Evolutionary conservation across 169 alveolate genomes (phyloP).

Genomic region (Amoebophrya sp.): DNA sequence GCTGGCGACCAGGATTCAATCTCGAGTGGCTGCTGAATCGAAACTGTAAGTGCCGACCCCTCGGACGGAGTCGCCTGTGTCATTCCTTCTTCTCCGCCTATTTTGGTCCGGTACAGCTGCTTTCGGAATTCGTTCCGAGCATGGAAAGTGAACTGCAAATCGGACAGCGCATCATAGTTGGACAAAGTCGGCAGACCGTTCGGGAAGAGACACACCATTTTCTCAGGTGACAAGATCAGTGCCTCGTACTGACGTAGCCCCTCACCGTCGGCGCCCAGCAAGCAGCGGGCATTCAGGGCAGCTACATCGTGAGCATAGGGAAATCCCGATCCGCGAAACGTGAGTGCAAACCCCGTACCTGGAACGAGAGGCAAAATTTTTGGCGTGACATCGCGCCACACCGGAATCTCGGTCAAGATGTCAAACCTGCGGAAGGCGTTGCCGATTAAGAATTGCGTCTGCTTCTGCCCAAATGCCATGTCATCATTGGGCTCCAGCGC

Average conservation of each 20-base stretch:
- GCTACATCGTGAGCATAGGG: neutral
- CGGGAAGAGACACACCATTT: slow-evolving; percentile 11
- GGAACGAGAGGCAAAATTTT: neutral
- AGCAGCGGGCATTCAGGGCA: neutral
- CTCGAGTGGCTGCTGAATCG: neutral
- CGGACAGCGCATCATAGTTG: neutral
- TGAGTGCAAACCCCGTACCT: neutral
- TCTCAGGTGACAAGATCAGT: neutral
- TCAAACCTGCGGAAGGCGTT: neutral
- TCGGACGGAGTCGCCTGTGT: neutral
- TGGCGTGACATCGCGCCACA: neutral
- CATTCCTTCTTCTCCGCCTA: neutral
- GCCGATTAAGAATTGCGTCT: neutral
- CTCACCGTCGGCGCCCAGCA: neutral
- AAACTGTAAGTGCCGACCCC: neutral
- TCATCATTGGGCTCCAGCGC: neutral
- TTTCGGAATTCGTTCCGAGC: neutral
- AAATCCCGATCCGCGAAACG: neutral
- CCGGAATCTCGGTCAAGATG: neutral
- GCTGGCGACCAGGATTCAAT: neutral
- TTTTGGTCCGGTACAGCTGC: slow-evolving; percentile 18
- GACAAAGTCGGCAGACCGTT: neutral
- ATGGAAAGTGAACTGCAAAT: neutral
- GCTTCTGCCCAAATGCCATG: neutral
- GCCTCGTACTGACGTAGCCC: neutral